Conservation (phyloP, 192 early-diverging fungal genomes). For the Gigaspora rosea region DNA sequence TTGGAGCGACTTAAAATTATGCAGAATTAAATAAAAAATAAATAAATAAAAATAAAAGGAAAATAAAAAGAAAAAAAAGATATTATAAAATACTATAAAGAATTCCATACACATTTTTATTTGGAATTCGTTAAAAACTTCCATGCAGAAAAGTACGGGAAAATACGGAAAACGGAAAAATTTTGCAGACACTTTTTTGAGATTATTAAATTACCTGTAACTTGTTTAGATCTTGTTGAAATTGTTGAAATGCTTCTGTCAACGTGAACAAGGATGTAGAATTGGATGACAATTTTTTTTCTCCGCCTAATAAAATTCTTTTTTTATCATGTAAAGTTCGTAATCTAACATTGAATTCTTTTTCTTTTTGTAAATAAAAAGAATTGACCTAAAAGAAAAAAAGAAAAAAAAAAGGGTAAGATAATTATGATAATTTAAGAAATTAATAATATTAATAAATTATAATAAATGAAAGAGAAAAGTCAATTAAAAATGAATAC, state of each 20-base stretch:
- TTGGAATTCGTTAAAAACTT: not conserved
- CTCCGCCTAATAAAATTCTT: slow-evolving; percentile 56
- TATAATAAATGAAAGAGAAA: not conserved
- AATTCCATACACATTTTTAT: no score
- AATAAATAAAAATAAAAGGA: no score
- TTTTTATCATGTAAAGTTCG: slow-evolving; percentile 83
- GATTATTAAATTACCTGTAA: slow-evolving; percentile 68
- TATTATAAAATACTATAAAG: no score
- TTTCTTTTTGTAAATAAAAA: slow-evolving; percentile 97
- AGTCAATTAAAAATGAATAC: slow-evolving; percentile 45
- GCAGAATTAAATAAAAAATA: no score
- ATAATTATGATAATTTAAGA: not conserved
- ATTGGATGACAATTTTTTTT: slow-evolving; percentile 48
- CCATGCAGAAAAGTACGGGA: not conserved
- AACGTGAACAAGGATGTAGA: slow-evolving; percentile 71
- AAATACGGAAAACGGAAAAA: not conserved
- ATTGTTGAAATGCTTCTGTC: slow-evolving; percentile 88
- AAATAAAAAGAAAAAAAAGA: no score
- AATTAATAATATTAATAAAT: not conserved
- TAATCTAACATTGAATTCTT: slow-evolving; percentile 87
- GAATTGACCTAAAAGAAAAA: slow-evolving; percentile 72
- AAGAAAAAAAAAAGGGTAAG: not conserved
- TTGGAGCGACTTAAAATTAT: no score
- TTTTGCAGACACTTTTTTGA: no score
- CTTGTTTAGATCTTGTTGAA: slow-evolving; percentile 92